Conservation (phyloP, 257 asterid genomes). For the Nicotiana attenuata region DNA sequence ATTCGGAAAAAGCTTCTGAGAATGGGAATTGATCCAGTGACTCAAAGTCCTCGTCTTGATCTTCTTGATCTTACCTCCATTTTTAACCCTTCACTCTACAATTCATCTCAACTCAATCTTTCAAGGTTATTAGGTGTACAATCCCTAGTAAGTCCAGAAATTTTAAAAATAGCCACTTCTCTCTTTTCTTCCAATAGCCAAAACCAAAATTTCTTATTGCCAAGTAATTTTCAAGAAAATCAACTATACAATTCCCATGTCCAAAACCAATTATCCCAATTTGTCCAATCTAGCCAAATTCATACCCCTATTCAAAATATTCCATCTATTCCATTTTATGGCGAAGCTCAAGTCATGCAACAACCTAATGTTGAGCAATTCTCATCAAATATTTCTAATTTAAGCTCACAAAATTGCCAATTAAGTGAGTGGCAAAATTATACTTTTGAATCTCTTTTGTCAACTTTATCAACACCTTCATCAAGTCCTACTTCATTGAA, state of each 20-base stretch:
- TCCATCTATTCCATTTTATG: slow-evolving; percentile 7
- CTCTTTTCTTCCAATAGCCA: slow-evolving; percentile 31
- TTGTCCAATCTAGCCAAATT: slow-evolving; percentile 23
- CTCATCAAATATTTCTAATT: slow-evolving; percentile 17
- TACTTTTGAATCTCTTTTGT: slow-evolving; percentile 30
- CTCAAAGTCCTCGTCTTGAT: slow-evolving; percentile 71
- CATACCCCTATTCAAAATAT: slow-evolving; percentile 34
- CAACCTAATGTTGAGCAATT: slow-evolving; percentile 26
- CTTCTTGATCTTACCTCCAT: slow-evolving; percentile 63
- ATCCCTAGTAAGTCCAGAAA: slow-evolving; percentile 43
- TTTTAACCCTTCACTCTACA: slow-evolving; percentile 27
- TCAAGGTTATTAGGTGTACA: slow-evolving; percentile 51
- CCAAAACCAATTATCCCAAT: slow-evolving; percentile 25
- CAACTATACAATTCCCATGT: slow-evolving; percentile 10
- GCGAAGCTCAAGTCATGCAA: slow-evolving; percentile 28
- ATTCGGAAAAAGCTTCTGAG: slow-evolving; percentile 60
- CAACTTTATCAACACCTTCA: slow-evolving; percentile 60
- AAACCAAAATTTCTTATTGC: slow-evolving; percentile 23
- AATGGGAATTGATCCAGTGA: slow-evolving; percentile 85
- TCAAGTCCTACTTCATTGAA: slow-evolving; percentile 52
- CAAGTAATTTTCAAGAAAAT: slow-evolving; percentile 26
- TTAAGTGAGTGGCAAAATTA: slow-evolving; percentile 30
- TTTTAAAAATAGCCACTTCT: slow-evolving; percentile 43
- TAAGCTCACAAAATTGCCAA: slow-evolving; percentile 22
- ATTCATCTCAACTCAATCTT: slow-evolving; percentile 29